phyloP scores from a whole-genome alignment of 768 basidiomycete genomes.

The Tricholoma furcatifolium region DNA sequence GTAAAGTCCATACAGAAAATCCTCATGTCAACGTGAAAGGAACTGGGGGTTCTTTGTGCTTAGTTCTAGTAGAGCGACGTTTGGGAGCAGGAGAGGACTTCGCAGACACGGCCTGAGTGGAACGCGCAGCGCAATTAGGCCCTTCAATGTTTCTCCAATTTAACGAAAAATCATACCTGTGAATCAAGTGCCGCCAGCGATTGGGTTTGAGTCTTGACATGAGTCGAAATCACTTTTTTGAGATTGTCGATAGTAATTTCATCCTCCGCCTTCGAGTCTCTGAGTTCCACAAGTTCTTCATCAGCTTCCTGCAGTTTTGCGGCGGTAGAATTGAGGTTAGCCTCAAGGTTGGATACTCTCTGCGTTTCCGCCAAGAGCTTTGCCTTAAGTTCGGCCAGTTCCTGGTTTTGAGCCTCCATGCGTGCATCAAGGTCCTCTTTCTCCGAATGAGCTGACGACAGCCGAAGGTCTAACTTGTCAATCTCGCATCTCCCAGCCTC shows the following conservation, averaged over 20 bases:
- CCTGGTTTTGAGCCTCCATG: slow-evolving; percentile 11
- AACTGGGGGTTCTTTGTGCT: background rate
- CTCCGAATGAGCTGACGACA: background rate
- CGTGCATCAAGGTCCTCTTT: slow-evolving; percentile 12
- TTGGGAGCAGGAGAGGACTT: slow-evolving; percentile 26
- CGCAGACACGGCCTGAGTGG: slow-evolving; percentile 25
- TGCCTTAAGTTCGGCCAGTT: slow-evolving; percentile 14
- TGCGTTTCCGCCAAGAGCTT: slow-evolving; percentile 17
- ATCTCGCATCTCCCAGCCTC: slow-evolving; percentile 1
- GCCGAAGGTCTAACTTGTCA: background rate
- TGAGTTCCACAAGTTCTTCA: slow-evolving; percentile 30
- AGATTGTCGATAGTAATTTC: slow-evolving; percentile 33
- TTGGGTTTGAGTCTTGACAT: slow-evolving; percentile 32
- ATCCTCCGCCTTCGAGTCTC: slow-evolving; percentile 30
- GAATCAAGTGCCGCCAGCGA: slow-evolving; percentile 33
- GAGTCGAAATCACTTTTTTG: slow-evolving; percentile 26
- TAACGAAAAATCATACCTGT: slow-evolving; percentile 28
- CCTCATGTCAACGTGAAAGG: slow-evolving; percentile 13
- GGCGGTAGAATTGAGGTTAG: slow-evolving; percentile 17
- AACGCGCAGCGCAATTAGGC: background rate
- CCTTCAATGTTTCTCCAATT: background rate
- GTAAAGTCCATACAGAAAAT: background rate
- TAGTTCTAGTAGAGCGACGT: slow-evolving; percentile 14
- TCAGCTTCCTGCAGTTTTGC: slow-evolving; percentile 26
- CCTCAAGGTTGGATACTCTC: slow-evolving; percentile 16